Conservation (phyloP, 1,139 yeast species). For the Hemisphaericaspora xylofermentans region DNA sequence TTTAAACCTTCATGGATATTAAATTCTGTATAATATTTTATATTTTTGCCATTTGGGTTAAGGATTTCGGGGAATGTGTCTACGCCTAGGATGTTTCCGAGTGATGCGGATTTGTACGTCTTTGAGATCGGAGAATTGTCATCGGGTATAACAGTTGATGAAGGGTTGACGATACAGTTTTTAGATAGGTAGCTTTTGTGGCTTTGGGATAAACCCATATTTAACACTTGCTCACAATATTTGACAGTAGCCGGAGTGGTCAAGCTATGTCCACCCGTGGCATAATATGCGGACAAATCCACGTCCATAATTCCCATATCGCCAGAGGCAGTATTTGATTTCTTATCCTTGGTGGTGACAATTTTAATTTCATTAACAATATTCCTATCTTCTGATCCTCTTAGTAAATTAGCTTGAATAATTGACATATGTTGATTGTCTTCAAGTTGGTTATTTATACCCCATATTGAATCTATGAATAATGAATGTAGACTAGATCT, state of each 20-base stretch:
- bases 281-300: conserved; percentile 14
- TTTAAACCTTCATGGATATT: conserved; percentile 49
- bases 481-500: conserved; percentile 28
- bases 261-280: conserved; percentile 1
- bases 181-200: conserved; percentile 17
- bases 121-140: conserved; percentile 17
- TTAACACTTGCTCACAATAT: conserved; percentile 3
- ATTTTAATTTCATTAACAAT: conserved; percentile 35
- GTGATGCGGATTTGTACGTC: conserved; percentile 18
- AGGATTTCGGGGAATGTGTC: conserved; percentile 36
- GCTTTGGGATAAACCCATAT: conserved; percentile 14
- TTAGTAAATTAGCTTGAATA: conserved; percentile 30
- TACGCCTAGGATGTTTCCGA: conserved; percentile 23
- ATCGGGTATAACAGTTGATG: conserved; percentile 15
- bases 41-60: conserved; percentile 10
- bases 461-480: conserved; percentile 41
- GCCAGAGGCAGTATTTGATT: neutral
- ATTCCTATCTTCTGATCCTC: conserved; percentile 30
- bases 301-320: conserved; percentile 11
- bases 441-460: conserved; percentile 28
- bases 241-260: neutral
- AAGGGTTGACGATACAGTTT: conserved; percentile 15
- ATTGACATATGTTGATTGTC: conserved; percentile 28
- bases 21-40: conserved; percentile 33
- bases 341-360: conserved; percentile 9